Evolutionary conservation across 169 alveolate species (phyloP).

Genomic region (Plasmodium vinckei): DNA sequence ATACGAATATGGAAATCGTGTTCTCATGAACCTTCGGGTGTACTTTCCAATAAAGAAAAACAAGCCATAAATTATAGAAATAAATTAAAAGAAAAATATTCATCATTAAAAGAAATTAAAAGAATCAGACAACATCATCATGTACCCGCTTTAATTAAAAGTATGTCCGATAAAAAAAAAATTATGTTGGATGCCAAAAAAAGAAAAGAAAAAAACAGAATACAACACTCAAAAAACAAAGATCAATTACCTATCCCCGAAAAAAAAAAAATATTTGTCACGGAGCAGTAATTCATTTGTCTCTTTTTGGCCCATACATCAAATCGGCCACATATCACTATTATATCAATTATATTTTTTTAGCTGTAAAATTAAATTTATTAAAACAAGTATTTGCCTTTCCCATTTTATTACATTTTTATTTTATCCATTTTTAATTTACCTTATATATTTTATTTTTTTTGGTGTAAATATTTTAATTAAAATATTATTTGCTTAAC

Average conservation of each 20-base stretch:
- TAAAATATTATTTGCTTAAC: too few relatives aligned
- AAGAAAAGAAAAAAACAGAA: slow-evolving; percentile 80
- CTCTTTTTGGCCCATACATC: background rate
- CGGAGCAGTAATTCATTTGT: slow-evolving; percentile 27
- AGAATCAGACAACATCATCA: slow-evolving; percentile 91
- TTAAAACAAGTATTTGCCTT: too few relatives aligned
- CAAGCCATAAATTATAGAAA: slow-evolving; percentile 90
- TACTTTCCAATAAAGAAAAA: slow-evolving; percentile 84
- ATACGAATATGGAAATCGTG: slow-evolving; percentile 97
- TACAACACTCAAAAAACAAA: slow-evolving; percentile 44
- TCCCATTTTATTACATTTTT: too few relatives aligned
- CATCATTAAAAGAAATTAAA: slow-evolving; percentile 88
- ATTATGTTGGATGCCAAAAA: slow-evolving; percentile 82
- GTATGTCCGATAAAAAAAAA: slow-evolving; percentile 82
- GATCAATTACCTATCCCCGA: slow-evolving; percentile 45
- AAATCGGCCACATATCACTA: too few relatives aligned
- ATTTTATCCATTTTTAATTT: too few relatives aligned
- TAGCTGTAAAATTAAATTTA: too few relatives aligned
- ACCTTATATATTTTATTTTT: too few relatives aligned
- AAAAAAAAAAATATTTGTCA: slow-evolving; percentile 67
- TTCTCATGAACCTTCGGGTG: slow-evolving; percentile 83
- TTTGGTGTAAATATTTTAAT: too few relatives aligned
- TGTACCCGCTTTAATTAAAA: slow-evolving; percentile 89
- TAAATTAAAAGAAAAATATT: slow-evolving; percentile 87
- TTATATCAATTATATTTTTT: too few relatives aligned